A percentile compares a stretch with the other conserved stretches of the same genome.
These are phyloP conservation scores for Sphaerulina populicola DNA, from an alignment of 2,329 filamentous ascomycete species.

Conservation along the genomic window DNA sequence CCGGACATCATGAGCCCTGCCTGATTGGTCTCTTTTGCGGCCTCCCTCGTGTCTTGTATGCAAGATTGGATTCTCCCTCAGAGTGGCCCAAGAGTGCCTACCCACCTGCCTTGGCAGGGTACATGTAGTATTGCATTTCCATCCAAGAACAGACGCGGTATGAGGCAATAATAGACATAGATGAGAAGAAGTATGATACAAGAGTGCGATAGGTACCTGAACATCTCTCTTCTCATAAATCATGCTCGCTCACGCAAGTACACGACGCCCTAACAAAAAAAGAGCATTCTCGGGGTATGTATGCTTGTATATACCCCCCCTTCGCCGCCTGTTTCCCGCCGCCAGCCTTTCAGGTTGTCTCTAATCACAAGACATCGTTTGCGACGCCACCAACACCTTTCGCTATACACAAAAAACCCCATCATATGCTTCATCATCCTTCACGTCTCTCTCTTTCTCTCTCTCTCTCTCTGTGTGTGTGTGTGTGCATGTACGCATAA, in stretches of 20 bases:
- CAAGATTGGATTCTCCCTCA: too few relatives aligned
- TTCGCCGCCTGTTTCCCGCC: too few relatives aligned
- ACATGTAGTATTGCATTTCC: too few relatives aligned
- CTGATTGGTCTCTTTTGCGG: too few relatives aligned
- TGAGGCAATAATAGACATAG: too few relatives aligned
- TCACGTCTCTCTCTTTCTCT: background rate
- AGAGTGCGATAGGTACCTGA: background rate
- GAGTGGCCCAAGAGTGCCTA: too few relatives aligned
- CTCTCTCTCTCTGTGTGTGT: background rate
- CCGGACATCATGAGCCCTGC: background rate
- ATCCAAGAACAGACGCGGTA: too few relatives aligned
- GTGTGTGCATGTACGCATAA: too few relatives aligned
- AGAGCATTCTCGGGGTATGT: background rate
- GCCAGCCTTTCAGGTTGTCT: background rate
- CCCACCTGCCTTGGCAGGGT: too few relatives aligned
- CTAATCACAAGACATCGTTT: background rate
- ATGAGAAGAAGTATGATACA: too few relatives aligned
- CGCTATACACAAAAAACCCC: constrained; percentile 2
- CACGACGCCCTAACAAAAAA: background rate
- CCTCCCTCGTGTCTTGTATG: too few relatives aligned
- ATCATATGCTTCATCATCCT: background rate
- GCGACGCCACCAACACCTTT: constrained; percentile 1
- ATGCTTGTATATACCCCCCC: background rate
- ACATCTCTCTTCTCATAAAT: background rate
- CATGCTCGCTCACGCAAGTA: background rate